Percentiles rank a stretch among this genome's conserved stretches.
Conservation (phyloP, 2,329 filamentous ascomycete species). For the Rutstroemia sp. region DNA sequence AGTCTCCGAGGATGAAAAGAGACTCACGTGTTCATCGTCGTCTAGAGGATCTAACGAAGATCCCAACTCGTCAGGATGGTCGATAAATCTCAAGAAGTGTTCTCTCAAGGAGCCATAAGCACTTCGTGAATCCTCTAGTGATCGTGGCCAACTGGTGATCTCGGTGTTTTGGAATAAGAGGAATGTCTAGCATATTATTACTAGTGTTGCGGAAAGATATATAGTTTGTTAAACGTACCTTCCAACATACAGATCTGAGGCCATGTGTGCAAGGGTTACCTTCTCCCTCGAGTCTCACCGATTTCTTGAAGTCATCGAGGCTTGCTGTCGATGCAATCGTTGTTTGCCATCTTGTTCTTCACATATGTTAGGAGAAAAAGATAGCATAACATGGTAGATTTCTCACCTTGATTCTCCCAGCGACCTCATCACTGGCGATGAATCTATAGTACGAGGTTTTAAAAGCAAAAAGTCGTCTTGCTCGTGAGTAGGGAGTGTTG, state of each 20-base stretch:
- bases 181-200: slow-evolving; percentile 52
- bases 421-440: slow-evolving; percentile 40
- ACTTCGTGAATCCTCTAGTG: slow-evolving; percentile 59
- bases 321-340: slow-evolving; percentile 51
- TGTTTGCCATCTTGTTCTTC: slow-evolving; percentile 60
- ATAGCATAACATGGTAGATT: neutral
- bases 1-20: neutral
- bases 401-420: slow-evolving; percentile 46
- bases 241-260: slow-evolving; percentile 86
- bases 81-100: slow-evolving; percentile 74
- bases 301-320: slow-evolving; percentile 54
- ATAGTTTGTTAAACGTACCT: slow-evolving; percentile 42
- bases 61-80: slow-evolving; percentile 74
- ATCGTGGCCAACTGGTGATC: slow-evolving; percentile 58
- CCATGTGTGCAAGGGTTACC: slow-evolving; percentile 61
- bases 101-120: slow-evolving; percentile 66
- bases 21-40: slow-evolving; percentile 58
- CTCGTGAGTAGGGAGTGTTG: no score
- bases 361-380: neutral
- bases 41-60: slow-evolving; percentile 75
- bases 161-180: slow-evolving; percentile 66
- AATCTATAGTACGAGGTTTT: neutral
- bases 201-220: slow-evolving; percentile 1
- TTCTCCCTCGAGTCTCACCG: slow-evolving; percentile 53
- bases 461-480: no score